Conservation (phyloP, 495 filamentous ascomycete genomes). For the Friedmanniomyces endolithicus region DNA sequence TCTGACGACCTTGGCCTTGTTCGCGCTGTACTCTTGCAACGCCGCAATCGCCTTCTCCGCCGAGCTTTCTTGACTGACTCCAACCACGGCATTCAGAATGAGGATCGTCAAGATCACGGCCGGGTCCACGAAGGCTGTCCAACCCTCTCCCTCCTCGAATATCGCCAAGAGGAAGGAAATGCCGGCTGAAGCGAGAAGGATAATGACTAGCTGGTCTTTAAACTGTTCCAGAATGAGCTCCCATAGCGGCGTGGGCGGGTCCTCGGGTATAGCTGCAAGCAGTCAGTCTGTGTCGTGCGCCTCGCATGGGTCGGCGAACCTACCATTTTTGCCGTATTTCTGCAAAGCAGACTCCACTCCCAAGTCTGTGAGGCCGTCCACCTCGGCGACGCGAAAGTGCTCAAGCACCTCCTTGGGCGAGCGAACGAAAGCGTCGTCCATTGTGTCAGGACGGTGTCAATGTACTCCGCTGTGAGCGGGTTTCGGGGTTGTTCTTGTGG, state of each 20-base stretch:
- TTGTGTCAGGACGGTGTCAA: too few relatives aligned
- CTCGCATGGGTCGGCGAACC: constrained; percentile 11
- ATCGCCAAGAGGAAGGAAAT: constrained; percentile 89
- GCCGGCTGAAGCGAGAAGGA: constrained; percentile 83
- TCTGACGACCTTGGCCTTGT: constrained; percentile 87
- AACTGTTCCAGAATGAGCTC: constrained; percentile 95
- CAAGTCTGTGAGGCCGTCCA: constrained; percentile 15
- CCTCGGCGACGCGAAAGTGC: constrained; percentile 20
- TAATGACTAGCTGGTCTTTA: constrained; percentile 96
- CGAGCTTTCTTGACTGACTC: constrained; percentile 96
- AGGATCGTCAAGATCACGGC: constrained; percentile 94
- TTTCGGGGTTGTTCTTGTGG: too few relatives aligned
- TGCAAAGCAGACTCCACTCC: constrained; percentile 4
- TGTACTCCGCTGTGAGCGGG: too few relatives aligned
- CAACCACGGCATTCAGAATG: constrained; percentile 90
- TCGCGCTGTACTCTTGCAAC: constrained; percentile 97
- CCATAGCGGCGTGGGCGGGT: constrained; percentile 95
- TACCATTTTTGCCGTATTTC: constrained; percentile 23
- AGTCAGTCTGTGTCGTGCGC: constrained; percentile 20
- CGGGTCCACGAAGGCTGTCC: constrained; percentile 98
- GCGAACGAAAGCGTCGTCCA: constrained; percentile 22
- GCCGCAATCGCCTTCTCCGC: constrained; percentile 98
- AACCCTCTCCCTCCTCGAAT: constrained; percentile 83
- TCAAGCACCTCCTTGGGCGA: constrained; percentile 18
- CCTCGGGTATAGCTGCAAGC: constrained; percentile 71